These are phyloP conservation scores for Cercospora janseana DNA, from an alignment of 2,329 filamentous ascomycete species.

Conservation along the genomic window DNA sequence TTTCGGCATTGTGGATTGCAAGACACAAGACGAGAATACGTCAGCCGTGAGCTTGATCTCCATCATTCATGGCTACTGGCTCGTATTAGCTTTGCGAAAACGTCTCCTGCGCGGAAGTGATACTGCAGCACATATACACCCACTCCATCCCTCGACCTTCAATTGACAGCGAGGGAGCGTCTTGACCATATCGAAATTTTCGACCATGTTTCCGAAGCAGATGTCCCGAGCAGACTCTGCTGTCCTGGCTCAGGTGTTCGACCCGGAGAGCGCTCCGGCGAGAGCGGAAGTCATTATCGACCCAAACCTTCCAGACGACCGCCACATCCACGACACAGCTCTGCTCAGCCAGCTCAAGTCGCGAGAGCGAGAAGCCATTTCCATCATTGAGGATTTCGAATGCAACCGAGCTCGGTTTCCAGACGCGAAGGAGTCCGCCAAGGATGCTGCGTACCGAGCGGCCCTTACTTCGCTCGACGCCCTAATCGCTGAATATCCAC, in stretches of 20 bases:
- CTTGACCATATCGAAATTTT: not conserved
- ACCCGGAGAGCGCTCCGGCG: constrained; percentile 32
- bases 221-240: constrained; percentile 41
- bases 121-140: not conserved
- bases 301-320: constrained; percentile 29
- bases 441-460: constrained; percentile 25
- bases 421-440: constrained; percentile 13
- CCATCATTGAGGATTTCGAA: constrained; percentile 31
- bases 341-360: constrained; percentile 24
- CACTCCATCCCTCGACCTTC: not conserved
- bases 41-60: constrained; percentile 5
- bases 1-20: not conserved
- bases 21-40: constrained; percentile 1
- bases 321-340: constrained; percentile 21
- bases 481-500: constrained; percentile 58
- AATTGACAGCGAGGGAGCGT: too few relatives aligned
- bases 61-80: not conserved
- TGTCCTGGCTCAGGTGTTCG: constrained; percentile 46
- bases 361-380: constrained; percentile 31
- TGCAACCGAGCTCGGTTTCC: constrained; percentile 7
- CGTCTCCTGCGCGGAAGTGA: not conserved
- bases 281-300: constrained; percentile 29
- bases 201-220: constrained; percentile 18
- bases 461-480: constrained; percentile 48
- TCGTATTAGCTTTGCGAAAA: not conserved